phyloP scores from a whole-genome alignment of 2,329 filamentous ascomycete species.

The Falciphora oryzae region DNA sequence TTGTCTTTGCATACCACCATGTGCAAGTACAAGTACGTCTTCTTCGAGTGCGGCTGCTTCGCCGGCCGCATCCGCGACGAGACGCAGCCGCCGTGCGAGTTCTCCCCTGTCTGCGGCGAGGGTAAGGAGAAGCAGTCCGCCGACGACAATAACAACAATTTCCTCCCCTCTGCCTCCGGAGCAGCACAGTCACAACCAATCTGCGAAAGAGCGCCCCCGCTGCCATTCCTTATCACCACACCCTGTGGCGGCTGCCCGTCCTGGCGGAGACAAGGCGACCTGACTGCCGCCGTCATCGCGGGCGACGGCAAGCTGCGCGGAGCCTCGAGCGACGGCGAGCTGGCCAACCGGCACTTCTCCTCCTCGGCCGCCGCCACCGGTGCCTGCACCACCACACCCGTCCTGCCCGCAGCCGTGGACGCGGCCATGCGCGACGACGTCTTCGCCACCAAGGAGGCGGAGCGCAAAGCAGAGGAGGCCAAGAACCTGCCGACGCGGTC shows the following conservation, averaged over 20 bases:
- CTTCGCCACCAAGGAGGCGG: background rate
- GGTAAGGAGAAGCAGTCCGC: background rate
- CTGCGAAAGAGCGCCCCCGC: background rate
- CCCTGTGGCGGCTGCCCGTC: background rate
- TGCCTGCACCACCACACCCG: too few relatives aligned
- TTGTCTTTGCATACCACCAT: background rate
- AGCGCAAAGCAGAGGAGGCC: too few relatives aligned
- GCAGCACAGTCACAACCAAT: background rate
- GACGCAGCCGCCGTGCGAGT: background rate
- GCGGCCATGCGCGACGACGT: background rate
- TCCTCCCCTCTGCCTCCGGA: background rate
- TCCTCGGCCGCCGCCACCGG: too few relatives aligned
- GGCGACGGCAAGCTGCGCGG: background rate
- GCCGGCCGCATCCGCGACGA: background rate
- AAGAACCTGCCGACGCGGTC: too few relatives aligned
- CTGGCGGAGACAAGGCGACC: background rate
- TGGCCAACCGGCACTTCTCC: background rate
- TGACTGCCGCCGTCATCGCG: background rate
- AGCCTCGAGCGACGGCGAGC: background rate
- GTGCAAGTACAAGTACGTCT: background rate
- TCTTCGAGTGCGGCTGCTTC: background rate
- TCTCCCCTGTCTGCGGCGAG: too few relatives aligned
- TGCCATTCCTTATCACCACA: background rate
- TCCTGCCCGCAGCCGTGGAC: background rate
- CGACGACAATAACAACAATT: background rate